Percentiles rank a stretch among this genome's conserved stretches.
These are phyloP conservation scores for Coniferiporia sulphurascens DNA, from an alignment of 1,284 basidiomycete species.

Conservation along the genomic window DNA sequence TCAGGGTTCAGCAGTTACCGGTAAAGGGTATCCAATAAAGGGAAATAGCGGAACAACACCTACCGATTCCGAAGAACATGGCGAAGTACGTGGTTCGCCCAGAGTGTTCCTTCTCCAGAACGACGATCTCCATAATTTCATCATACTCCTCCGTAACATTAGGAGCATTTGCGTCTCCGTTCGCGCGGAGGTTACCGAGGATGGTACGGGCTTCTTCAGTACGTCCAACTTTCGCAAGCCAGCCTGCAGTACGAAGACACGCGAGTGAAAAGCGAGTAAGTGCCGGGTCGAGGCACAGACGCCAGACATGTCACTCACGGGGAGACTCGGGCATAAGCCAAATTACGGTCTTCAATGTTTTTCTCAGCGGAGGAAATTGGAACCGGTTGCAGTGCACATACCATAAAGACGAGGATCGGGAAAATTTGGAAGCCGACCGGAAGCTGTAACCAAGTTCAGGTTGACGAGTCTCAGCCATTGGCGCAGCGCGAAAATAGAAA, in stretches of 20 bases:
- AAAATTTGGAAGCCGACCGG: constrained; percentile 47
- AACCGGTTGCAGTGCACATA: constrained; percentile 18
- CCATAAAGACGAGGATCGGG: constrained; percentile 41
- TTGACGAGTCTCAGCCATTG: too few relatives aligned
- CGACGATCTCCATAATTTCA: constrained; percentile 40
- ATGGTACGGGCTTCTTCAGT: constrained; percentile 41
- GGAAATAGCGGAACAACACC: too few relatives aligned
- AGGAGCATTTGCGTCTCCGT: constrained; percentile 20
- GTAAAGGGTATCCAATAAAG: too few relatives aligned
- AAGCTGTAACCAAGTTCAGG: constrained; percentile 27
- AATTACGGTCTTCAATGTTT: constrained; percentile 18
- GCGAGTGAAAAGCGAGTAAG: background rate
- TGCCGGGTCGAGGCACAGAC: background rate
- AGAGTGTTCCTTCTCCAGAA: constrained; percentile 38
- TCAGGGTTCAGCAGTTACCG: too few relatives aligned
- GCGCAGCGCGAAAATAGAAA: background rate
- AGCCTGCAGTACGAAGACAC: constrained; percentile 22
- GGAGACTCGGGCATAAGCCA: constrained; percentile 47
- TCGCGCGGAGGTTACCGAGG: constrained; percentile 30
- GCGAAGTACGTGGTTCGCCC: constrained; percentile 41
- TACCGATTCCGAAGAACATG: constrained; percentile 43
- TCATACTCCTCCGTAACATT: constrained; percentile 29
- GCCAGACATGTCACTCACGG: constrained; percentile 24
- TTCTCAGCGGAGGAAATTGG: too few relatives aligned
- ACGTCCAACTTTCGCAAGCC: constrained; percentile 49